A percentile compares a stretch with the other conserved stretches of the same genome.
Conservation (phyloP, 106 monocot species). For the Dioscorea zingiberensis region DNA sequence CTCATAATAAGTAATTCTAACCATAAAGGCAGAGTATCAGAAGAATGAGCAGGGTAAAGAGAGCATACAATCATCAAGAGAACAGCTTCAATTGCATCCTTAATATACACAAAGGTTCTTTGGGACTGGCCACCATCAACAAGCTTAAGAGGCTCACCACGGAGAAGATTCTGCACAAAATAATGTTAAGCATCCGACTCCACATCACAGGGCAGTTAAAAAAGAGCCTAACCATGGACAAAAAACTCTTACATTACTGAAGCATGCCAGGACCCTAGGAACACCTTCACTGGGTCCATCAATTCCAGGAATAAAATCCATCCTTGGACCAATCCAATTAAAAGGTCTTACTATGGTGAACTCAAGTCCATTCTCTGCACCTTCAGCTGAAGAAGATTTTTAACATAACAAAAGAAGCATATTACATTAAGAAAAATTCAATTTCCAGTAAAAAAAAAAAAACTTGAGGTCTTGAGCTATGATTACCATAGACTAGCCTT, state of each 20-base stretch:
- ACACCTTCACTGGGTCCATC: slow-evolving; percentile 81
- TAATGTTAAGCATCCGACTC: background rate
- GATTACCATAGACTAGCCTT: slow-evolving; percentile 60
- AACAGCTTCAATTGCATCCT: slow-evolving; percentile 83
- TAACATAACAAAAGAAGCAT: background rate
- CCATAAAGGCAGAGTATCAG: background rate
- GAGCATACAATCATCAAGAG: slow-evolving; percentile 52
- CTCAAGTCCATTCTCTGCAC: slow-evolving; percentile 62
- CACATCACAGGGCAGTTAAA: background rate
- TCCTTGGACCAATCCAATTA: slow-evolving; percentile 78
- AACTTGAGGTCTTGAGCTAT: too few relatives aligned
- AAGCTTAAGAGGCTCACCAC: slow-evolving; percentile 57
- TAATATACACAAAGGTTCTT: slow-evolving; percentile 71
- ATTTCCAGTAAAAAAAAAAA: too few relatives aligned
- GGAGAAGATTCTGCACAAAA: slow-evolving; percentile 48
- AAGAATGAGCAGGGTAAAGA: background rate
- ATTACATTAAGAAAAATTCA: too few relatives aligned
- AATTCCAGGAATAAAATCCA: slow-evolving; percentile 84
- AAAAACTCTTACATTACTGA: slow-evolving; percentile 47
- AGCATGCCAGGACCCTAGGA: slow-evolving; percentile 71
- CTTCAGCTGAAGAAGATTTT: slow-evolving; percentile 39
- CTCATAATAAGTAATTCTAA: background rate
- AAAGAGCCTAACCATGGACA: background rate
- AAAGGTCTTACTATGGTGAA: slow-evolving; percentile 72
- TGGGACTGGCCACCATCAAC: slow-evolving; percentile 76